Evolutionary conservation across 164 flowering plant genomes (phyloP).

Genomic region (Euptelea pleiosperma): DNA sequence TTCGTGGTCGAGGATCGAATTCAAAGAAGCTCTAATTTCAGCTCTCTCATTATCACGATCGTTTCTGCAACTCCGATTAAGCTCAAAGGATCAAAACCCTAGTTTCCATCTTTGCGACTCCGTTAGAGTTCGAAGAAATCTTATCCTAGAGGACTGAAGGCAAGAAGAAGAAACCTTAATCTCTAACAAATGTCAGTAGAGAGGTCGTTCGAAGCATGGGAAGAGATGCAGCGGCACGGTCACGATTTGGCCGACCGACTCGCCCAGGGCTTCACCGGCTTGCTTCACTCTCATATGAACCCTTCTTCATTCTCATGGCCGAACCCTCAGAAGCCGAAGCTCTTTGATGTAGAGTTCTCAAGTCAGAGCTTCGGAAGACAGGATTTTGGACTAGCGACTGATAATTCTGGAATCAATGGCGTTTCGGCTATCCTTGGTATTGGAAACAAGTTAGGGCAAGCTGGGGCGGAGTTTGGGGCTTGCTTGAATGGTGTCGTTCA

Average conservation of each 20-base stretch:
- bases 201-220: constrained; percentile 95
- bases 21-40: no score
- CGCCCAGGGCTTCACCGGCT: constrained; percentile 75
- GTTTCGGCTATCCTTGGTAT: constrained; percentile 78
- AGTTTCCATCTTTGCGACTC: no score
- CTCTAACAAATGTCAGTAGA: constrained; percentile 59
- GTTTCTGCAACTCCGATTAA: no score
- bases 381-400: constrained; percentile 41
- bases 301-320: constrained; percentile 81
- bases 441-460: constrained; percentile 83
- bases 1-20: no score
- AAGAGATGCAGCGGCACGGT: constrained; percentile 94
- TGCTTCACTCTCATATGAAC: constrained; percentile 65
- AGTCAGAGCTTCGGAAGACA: constrained; percentile 32
- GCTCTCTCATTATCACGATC: no score
- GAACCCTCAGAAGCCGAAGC: constrained; percentile 40
- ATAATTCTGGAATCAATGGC: constrained; percentile 47
- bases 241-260: constrained; percentile 82
- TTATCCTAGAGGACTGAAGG: no score
- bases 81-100: no score
- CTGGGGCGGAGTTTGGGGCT: constrained; percentile 84
- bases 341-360: constrained; percentile 62
- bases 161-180: background rate
- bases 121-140: no score
- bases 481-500: constrained; percentile 71